A percentile compares a stretch with the other conserved stretches of the same genome.
phyloP scores from a whole-genome alignment of 176 grass and related monocot species.

The Leersia perrieri region DNA sequence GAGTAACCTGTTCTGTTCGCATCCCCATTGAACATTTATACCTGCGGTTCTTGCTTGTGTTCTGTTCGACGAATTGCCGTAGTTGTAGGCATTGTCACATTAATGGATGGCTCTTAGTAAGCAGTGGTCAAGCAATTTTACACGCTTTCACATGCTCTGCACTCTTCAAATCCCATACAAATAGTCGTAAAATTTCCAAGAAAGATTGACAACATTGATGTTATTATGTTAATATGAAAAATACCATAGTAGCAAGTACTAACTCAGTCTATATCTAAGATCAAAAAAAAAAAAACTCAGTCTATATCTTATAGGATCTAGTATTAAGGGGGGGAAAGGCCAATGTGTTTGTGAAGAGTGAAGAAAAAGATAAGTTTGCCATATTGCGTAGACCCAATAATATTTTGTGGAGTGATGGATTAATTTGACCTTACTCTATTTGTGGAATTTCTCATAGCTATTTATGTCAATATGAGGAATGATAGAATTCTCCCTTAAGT shows the following conservation, averaged over 20 bases:
- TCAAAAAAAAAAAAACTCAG: too few species aligned
- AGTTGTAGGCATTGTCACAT: background rate
- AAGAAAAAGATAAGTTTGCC: background rate
- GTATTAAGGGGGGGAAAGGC: background rate
- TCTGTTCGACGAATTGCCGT: constrained; percentile 28
- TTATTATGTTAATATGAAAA: background rate
- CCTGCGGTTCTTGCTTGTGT: background rate
- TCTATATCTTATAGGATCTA: too few species aligned
- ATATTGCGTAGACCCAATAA: background rate
- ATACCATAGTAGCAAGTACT: background rate
- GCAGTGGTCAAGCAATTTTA: too few species aligned
- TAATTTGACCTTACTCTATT: background rate
- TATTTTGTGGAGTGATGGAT: background rate
- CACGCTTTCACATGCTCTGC: background rate
- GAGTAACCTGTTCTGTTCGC: constrained; percentile 30
- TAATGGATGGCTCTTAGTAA: background rate
- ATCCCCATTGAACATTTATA: background rate
- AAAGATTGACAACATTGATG: background rate
- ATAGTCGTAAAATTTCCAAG: background rate
- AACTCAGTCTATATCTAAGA: background rate
- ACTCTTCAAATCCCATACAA: background rate
- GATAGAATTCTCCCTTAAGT: background rate
- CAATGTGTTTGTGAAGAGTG: background rate
- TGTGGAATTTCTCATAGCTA: background rate
- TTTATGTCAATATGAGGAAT: background rate